Evolutionary conservation across 352 stramenopile species (phyloP).

Genomic region (Globisporangium orthogonon): DNA sequence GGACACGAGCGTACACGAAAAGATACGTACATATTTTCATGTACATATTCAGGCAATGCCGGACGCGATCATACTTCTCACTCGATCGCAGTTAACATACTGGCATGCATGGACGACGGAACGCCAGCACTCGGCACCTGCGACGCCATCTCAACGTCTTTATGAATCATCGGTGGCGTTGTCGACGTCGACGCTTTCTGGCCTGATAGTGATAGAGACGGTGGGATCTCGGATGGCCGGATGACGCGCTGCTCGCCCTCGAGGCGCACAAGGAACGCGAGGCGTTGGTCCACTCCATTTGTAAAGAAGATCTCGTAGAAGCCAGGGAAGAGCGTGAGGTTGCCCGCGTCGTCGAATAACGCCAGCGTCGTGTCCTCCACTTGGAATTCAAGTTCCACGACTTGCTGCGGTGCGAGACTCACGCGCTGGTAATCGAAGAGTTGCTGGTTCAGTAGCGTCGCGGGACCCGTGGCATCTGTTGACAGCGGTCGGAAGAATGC

Average conservation of each 20-base stretch:
- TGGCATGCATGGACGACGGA: too few species aligned
- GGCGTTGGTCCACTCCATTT: conserved; percentile 59
- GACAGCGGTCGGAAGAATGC: conserved; percentile 68
- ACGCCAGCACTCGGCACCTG: too few species aligned
- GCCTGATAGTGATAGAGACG: neutral
- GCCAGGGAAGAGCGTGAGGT: conserved; percentile 46
- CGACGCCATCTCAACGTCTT: too few species aligned
- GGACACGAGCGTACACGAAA: neutral
- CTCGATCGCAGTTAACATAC: conserved; percentile 5
- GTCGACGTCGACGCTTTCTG: neutral
- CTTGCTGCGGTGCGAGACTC: conserved; percentile 30
- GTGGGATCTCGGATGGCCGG: conserved; percentile 24
- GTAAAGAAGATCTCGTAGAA: conserved; percentile 75
- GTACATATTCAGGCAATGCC: too few species aligned
- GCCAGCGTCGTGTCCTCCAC: conserved; percentile 42
- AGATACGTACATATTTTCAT: too few species aligned
- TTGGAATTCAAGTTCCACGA: conserved; percentile 29
- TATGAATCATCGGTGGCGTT: too few species aligned
- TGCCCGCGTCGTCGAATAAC: conserved; percentile 49
- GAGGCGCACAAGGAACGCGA: conserved; percentile 61
- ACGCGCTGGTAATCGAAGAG: conserved; percentile 65
- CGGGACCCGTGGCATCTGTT: conserved; percentile 46
- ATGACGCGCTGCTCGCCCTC: conserved; percentile 35
- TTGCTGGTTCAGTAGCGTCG: conserved; percentile 66
- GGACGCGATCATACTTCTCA: neutral